Evolutionary conservation across 1,139 yeast genomes (phyloP), one percentile per base, ranked within the genome.

Genomic region (Wickerhamomyces sp.): DNA sequence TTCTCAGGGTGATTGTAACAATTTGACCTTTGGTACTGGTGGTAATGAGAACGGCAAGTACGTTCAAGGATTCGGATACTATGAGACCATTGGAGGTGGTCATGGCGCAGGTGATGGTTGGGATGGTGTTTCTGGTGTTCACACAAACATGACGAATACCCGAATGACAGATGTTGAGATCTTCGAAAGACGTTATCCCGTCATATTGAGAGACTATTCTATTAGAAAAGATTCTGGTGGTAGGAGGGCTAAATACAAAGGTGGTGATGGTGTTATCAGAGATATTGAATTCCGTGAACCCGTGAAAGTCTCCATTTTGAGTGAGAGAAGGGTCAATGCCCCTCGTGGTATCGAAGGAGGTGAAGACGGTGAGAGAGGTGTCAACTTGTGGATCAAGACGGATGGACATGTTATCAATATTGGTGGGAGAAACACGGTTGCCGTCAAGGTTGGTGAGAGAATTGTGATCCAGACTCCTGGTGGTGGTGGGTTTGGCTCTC

Each of bases 1-100:
- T 40, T 81, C 89, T 4, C 89, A 83, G 48, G 85, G 87, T 27
- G 80, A 84, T 35, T 73, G 83, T 55, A 82, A 82, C 56, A 83
- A 81, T 52, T 67, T 81, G 42, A 82, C 88, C 1, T 84, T 84
- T 51, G 86, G 86, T 9, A 59, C 61, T 26, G 72, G 73, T 33
- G 68, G 66, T 26, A 57, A 54, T 25, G 63, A 46, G 11, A 50
- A 58, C 31, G 73, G 72, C 9, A 61, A 63, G 6, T 59, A 59
- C 26, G 46, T 56, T 25, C 60, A 63, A 26, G 82, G 82, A 1
- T 80, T 80, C 54, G 88, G 87, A 0, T 78, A 78, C 57, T 78
- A 78, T 52, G 88, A 81, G 51, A 79, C 86, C 0, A 78, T 78
- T 42, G 80, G 81, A 34, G 86, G 86, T 32, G 85, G 86, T 9